Evolutionary conservation across 305 asterid genomes (phyloP), one percentile per base, ranked within the genome.

Genomic region (Solanum aculeatissimum): DNA sequence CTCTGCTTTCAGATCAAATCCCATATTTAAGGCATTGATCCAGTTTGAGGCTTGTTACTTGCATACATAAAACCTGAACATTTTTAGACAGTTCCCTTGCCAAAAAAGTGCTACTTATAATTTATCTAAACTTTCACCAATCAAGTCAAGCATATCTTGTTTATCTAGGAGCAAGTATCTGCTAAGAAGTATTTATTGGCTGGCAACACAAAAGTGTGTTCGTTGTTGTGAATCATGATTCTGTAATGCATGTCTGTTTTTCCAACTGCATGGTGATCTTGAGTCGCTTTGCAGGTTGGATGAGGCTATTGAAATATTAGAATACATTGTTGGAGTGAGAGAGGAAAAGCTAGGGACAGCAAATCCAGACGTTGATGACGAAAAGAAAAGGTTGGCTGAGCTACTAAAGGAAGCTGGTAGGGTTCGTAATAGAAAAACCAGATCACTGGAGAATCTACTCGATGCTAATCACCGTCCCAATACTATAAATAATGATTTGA

Each of bases 341-440:
- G 98, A 95, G 92, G 98, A 95, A 88, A 95, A 94, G 92, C 97
- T 94, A n/a, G 98, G 98, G 86, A 94, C 98, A 71, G 98, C 98
- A 55, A 95, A 95, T 91, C 98, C 98, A 55, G 98, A 95, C 1
- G 94, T 95, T 49, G 95, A 92, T 14, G 98, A 95, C 51, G 98
- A 95, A 89, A 95, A 93, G 90, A 94, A 88, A 92, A 93, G 98
- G 92, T 58, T 95, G 89, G 93, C 93, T 1, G 98, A 94, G 91
- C 91, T 95, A 27, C 83, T 95, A 70, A 94, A 94, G 87, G 98
- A 95, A 89, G 95, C 94, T 0, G 97, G 98, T 32, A 85, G 94
- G 83, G 95, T 82, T n/a, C 90, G 98, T 51, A 94, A 84, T 85
- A 86, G 95, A 65, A 95, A 93, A 86, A 91, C 92, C 85, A 91